Evolutionary conservation across 2,329 filamentous ascomycete species (phyloP), one percentile per base, ranked within the genome.

Genomic region (Mariannaea sp.): DNA sequence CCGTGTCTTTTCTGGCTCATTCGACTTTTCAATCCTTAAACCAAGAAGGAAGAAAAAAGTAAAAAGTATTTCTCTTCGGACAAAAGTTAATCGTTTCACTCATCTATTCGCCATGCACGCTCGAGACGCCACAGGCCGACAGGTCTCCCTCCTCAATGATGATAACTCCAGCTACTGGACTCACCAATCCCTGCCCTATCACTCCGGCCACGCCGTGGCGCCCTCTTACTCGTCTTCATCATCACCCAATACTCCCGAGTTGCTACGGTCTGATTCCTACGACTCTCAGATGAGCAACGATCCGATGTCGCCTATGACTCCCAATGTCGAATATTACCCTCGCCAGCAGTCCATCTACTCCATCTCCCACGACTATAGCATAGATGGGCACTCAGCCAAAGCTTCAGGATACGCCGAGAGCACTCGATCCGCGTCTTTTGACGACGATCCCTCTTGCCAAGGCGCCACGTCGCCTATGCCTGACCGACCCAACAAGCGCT

Each of bases 111-210:
- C 56, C 59, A 84, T 85, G 80, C 76, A 83, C 56, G 78, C 76
- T 46, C 73, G 77, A 64, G 79, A 85, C 68, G 80, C 82, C 36
- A 73, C 77, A 35, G 83, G 83, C 61, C 80, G 80, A 60, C 74
- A 77, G 68, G 79, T 86, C 65, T 85, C 83, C 45, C 74, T 86
- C 8, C 74, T 86, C 32, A 85, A 85, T 67, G 81, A 85, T 58
- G 80, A 83, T 41, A 51, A 45, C 49, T 43, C 49, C 22, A 44
- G 50, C 52, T 50, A 59, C 33, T 44, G 45, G 40, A 62, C 59
- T 44, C 57, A 63, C 33, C 61, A 60, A 32, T 61, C 67, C 10
- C 33, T 61, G 8, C 66, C 69, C 62, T 77, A 73, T 55, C 67
- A 69, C 53, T 62, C 73, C 41, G 70, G 65, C 64, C 71, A 73